Evolutionary conservation across 2,329 filamentous ascomycete species (phyloP).

Genomic region (Reticulascus tulasneorum): DNA sequence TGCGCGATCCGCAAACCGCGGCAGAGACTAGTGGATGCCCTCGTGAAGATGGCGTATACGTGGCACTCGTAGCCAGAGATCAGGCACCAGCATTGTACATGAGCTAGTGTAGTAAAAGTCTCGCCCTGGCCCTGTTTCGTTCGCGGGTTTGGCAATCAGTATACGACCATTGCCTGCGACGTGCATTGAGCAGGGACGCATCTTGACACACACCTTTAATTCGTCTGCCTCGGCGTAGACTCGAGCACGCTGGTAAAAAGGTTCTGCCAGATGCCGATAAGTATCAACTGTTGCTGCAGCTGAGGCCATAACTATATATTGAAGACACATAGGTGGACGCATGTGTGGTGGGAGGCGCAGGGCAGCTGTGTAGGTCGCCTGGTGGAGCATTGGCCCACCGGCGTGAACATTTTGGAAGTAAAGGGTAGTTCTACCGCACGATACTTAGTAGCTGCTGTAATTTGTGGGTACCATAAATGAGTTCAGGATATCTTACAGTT

Average conservation of each 20-base stretch:
- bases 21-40: conserved; percentile 65
- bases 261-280: conserved; percentile 10
- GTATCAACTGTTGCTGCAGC: conserved; percentile 10
- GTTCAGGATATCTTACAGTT: conserved; percentile 19
- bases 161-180: too few species aligned
- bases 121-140: conserved; percentile 9
- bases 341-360: conserved; percentile 14
- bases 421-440: conserved; percentile 4
- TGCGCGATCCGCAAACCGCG: conserved; percentile 54
- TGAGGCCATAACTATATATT: conserved; percentile 16
- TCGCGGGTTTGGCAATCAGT: too few species aligned
- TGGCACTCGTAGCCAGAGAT: conserved; percentile 63
- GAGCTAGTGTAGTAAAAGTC: conserved; percentile 49
- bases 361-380: conserved; percentile 8
- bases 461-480: too few species aligned
- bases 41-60: conserved; percentile 64
- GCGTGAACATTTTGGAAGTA: conserved; percentile 17
- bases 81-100: conserved; percentile 60
- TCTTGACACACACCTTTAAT: conserved; percentile 2
- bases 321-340: conserved; percentile 18
- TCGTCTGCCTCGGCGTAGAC: conserved; percentile 16
- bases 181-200: neutral
- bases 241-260: conserved; percentile 17
- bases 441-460: too few species aligned
- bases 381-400: conserved; percentile 15